Evolutionary conservation across 805 yeast species (phyloP).

Genomic region (Saturnispora saitoi): DNA sequence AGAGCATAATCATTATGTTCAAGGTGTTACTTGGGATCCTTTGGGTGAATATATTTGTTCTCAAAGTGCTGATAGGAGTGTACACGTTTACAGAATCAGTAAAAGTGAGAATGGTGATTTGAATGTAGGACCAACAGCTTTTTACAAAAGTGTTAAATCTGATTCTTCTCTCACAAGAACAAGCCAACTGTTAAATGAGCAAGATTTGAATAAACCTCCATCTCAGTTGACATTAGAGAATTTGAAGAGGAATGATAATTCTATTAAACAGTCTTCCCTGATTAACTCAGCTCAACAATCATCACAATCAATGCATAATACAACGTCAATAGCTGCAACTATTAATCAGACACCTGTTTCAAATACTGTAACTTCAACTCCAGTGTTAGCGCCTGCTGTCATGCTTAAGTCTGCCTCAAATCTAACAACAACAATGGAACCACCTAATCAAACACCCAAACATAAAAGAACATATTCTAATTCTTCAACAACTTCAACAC

Average conservation of each 20-base stretch:
- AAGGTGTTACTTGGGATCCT: constrained; percentile 97
- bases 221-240: constrained; percentile 11
- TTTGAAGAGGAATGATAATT: constrained; percentile 2
- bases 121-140: constrained; percentile 32
- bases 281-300: background rate
- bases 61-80: constrained; percentile 82
- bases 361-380: constrained; percentile 1
- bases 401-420: background rate
- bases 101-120: constrained; percentile 21
- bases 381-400: background rate
- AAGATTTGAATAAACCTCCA: constrained; percentile 8
- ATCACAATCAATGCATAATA: background rate
- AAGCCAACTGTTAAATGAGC: constrained; percentile 6
- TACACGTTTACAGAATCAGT: constrained; percentile 52
- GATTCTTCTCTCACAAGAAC: constrained; percentile 40
- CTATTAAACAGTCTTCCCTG: background rate
- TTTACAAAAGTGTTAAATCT: constrained; percentile 44
- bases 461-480: constrained; percentile 37
- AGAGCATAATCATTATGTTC: constrained; percentile 84
- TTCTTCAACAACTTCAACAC: constrained; percentile 28
- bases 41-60: constrained; percentile 65
- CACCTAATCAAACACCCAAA: constrained; percentile 25
- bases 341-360: background rate
- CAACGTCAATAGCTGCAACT: background rate
- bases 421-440: constrained; percentile 22